Conservation (phyloP, 2,329 filamentous ascomycete genomes). For the Colletotrichum trifolii region DNA sequence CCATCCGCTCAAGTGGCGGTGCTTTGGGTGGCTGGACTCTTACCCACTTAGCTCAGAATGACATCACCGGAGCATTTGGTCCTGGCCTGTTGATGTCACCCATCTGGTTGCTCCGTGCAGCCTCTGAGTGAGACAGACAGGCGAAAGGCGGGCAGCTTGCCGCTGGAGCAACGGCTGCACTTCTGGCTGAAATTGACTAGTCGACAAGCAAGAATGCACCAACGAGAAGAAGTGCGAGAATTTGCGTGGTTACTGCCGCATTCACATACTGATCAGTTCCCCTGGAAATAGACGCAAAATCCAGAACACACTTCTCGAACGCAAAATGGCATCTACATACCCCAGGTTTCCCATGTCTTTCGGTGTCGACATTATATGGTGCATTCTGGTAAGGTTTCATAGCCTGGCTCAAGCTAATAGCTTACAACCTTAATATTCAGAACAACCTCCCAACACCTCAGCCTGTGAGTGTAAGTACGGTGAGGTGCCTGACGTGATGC, state of each 20-base stretch:
- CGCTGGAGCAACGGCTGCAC: slow-evolving; percentile 2
- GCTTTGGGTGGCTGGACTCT: slow-evolving; percentile 22
- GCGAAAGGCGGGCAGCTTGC: slow-evolving; percentile 10
- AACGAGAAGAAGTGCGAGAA: background rate
- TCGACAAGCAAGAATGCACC: background rate
- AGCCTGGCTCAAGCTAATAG: slow-evolving; percentile 21
- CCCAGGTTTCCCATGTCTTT: slow-evolving; percentile 15
- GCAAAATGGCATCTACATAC: slow-evolving; percentile 18
- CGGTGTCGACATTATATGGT: too few species aligned
- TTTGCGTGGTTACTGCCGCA: background rate
- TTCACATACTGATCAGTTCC: too few species aligned
- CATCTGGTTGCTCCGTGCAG: slow-evolving; percentile 3
- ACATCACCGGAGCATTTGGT: slow-evolving; percentile 40
- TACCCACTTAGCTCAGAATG: slow-evolving; percentile 31
- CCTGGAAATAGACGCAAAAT: too few species aligned
- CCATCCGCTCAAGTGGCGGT: slow-evolving; percentile 31
- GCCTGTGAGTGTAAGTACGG: too few species aligned
- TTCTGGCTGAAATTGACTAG: background rate
- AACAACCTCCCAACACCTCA: slow-evolving; percentile 4
- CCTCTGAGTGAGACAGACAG: slow-evolving; percentile 11
- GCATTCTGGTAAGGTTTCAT: slow-evolving; percentile 24
- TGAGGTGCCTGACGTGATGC: too few species aligned
- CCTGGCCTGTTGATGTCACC: slow-evolving; percentile 17
- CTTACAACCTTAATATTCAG: slow-evolving; percentile 37
- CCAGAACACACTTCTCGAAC: background rate